Conservation (phyloP, 192 early-diverging fungal species). For the Gonapodya sp. region DNA sequence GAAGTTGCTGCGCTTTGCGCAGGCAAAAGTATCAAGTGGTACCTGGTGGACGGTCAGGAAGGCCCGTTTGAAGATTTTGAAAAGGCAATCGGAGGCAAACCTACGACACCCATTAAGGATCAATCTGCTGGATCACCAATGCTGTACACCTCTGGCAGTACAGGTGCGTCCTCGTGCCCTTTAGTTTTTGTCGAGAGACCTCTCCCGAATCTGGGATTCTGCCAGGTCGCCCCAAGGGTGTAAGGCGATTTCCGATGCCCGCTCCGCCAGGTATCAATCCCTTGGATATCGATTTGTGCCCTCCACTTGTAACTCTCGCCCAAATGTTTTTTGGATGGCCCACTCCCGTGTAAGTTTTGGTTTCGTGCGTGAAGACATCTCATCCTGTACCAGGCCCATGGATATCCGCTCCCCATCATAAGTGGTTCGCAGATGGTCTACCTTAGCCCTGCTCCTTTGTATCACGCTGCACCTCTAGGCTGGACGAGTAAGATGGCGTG, state of each 20-base stretch:
- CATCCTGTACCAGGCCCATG: no score
- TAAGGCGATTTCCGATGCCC: background rate
- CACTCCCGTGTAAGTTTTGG: no score
- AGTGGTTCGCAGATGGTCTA: background rate
- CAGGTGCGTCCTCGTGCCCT: background rate
- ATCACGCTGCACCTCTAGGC: constrained; percentile 5
- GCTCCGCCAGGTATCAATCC: background rate
- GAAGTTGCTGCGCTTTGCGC: background rate
- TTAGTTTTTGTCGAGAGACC: background rate
- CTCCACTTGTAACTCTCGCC: background rate
- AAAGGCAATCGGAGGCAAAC: background rate
- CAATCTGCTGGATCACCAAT: background rate
- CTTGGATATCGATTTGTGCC: background rate
- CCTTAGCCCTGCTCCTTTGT: constrained; percentile 2
- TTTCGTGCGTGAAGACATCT: no score
- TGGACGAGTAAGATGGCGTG: background rate
- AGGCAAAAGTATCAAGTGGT: background rate
- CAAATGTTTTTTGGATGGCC: background rate
- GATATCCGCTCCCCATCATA: no score
- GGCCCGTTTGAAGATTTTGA: background rate
- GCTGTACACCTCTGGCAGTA: background rate
- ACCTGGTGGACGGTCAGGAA: background rate
- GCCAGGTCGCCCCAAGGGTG: background rate
- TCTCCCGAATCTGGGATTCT: background rate
- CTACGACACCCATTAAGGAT: constrained; percentile 6